Evolutionary conservation across 2,329 filamentous ascomycete genomes (phyloP), one percentile per base, ranked within the genome.

Genomic region (Penicillium frequentans): DNA sequence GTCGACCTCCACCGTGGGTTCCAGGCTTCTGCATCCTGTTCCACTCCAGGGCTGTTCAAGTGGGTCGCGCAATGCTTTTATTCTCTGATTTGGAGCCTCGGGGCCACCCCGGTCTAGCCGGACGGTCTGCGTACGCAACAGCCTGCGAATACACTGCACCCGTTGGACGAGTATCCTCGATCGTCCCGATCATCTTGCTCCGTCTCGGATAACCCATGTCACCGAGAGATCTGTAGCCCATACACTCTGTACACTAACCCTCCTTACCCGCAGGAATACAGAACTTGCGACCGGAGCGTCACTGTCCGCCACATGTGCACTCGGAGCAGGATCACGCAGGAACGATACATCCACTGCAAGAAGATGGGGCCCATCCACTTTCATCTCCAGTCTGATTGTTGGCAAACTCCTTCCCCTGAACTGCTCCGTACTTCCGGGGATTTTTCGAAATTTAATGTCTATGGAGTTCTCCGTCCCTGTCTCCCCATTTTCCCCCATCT

Each of bases 51-150:
- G 7, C 43, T 51, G 35, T 37, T 51, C 37, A 58, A 55, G 64
- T 66, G 64, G 64, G 64, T 59, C 61, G 44, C 26, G 52, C 46
- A 55, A 62, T 64, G 56, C 63, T 57, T 58, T 58, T 58, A 50
- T 50, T 60, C 48, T 52, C 49, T 39, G 56, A 55, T 55, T 56
- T 55, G 55, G 57, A 62, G 62, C 56, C 62, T 64, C 61, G 52
- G 29, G 49, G 53, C 54, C 49, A 50, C 56, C n/a, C 29, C 29
- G 55, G 47, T 60, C 58, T 52, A 48, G 46, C 54, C 56, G 46
- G 37, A 19, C 10, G 48, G 46, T 57, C 52, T 48, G 52, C 33
- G 35, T 48, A 54, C 52, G 31, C 43, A 45, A 45, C 24, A 11
- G 23, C 11, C 26, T 45, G 29, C 29, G 50, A 53, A 33, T 46